Evolutionary conservation across 1,284 basidiomycete species (phyloP).

Genomic region (Cystobasidium sp.): DNA sequence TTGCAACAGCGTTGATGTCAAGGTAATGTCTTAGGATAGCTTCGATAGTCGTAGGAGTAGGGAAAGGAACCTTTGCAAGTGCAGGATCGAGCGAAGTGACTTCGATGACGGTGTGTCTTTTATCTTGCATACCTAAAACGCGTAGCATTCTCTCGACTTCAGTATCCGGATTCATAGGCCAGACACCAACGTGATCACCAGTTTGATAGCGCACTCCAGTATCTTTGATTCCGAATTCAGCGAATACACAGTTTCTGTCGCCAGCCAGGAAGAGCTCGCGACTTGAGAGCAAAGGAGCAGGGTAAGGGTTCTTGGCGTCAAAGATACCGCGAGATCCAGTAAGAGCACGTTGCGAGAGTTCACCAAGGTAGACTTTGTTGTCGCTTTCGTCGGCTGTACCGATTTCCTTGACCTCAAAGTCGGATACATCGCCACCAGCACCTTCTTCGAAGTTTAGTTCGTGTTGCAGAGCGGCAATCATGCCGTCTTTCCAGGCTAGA

Average conservation of each 20-base stretch:
- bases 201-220: constrained; percentile 98
- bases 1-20: constrained; percentile 89
- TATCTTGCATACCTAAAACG: constrained; percentile 74
- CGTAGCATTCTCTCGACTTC: constrained; percentile 89
- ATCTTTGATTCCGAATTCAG: constrained; percentile 92
- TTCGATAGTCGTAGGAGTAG: constrained; percentile 91
- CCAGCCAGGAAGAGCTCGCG: constrained; percentile 81
- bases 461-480: constrained; percentile 86
- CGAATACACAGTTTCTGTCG: constrained; percentile 91
- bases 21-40: constrained; percentile 96
- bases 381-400: constrained; percentile 58
- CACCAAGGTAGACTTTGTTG: constrained; percentile 89
- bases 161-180: constrained; percentile 90
- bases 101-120: constrained; percentile 76
- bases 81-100: constrained; percentile 97
- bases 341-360: constrained; percentile 77
- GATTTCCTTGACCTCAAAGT: constrained; percentile 84
- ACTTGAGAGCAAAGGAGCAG: constrained; percentile 76
- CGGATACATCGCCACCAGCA: constrained; percentile 90
- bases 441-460: constrained; percentile 91
- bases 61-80: constrained; percentile 98
- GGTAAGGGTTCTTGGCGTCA: constrained; percentile 95
- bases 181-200: constrained; percentile 95
- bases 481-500: constrained; percentile 97
- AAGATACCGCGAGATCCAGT: constrained; percentile 90